A percentile compares a stretch with the other conserved stretches of the same genome.
Conservation (phyloP, 495 filamentous ascomycete species). For the Trichocladium antarcticum region DNA sequence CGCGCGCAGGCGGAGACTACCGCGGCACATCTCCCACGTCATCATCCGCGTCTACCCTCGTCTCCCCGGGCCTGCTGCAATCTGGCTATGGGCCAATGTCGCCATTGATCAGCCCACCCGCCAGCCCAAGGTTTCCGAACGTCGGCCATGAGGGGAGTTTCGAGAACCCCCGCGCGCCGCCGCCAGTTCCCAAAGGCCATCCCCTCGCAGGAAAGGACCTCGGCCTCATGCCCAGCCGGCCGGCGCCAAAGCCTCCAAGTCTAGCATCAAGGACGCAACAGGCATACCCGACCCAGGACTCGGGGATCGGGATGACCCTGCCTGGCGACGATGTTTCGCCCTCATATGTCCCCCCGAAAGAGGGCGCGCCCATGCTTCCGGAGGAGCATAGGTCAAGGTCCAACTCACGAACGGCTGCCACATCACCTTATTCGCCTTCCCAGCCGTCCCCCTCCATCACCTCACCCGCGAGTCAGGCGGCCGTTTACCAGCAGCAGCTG, state of each 20-base stretch:
- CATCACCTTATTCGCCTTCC: slow-evolving; percentile 30
- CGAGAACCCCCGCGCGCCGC: slow-evolving; percentile 88
- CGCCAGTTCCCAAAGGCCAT: slow-evolving; percentile 63
- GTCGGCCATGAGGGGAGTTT: slow-evolving; percentile 83
- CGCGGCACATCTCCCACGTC: slow-evolving; percentile 34
- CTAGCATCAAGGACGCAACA: slow-evolving; percentile 35
- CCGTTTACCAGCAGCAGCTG: slow-evolving; percentile 57
- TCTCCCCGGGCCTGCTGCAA: slow-evolving; percentile 37
- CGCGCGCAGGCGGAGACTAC: slow-evolving; percentile 49
- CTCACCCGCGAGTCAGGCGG: slow-evolving; percentile 27
- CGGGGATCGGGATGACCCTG: slow-evolving; percentile 43
- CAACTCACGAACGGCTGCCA: slow-evolving; percentile 42
- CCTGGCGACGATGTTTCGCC: slow-evolving; percentile 41
- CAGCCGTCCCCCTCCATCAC: slow-evolving; percentile 25
- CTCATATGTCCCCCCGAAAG: slow-evolving; percentile 37
- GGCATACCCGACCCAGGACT: slow-evolving; percentile 42
- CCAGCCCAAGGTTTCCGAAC: slow-evolving; percentile 83
- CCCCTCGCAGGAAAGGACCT: slow-evolving; percentile 37
- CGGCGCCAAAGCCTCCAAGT: slow-evolving; percentile 56
- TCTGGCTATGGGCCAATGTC: slow-evolving; percentile 44
- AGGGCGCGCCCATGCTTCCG: slow-evolving; percentile 41
- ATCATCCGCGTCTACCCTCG: slow-evolving; percentile 31
- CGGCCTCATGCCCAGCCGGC: slow-evolving; percentile 51
- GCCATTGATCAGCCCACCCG: slow-evolving; percentile 66
- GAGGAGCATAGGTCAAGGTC: slow-evolving; percentile 46